Percentiles rank a stretch among this genome's conserved stretches.
These are phyloP conservation scores for Melanopsichium pennsylvanicum DNA, from an alignment of 1,284 basidiomycete genomes.

Conservation along the genomic window DNA sequence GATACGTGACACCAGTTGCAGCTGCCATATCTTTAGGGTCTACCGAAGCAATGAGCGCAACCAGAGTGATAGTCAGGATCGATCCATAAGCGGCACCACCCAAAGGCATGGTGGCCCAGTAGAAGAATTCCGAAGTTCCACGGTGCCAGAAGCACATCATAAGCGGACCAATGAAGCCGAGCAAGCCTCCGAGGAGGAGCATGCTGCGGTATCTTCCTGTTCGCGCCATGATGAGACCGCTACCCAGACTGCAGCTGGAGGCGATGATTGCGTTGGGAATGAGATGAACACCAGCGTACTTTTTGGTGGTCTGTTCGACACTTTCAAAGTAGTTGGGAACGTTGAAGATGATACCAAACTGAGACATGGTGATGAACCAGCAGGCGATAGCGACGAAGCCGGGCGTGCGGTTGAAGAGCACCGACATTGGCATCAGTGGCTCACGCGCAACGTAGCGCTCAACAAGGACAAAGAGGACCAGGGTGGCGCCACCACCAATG, in stretches of 20 bases:
- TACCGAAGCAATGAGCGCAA: slow-evolving; percentile 66
- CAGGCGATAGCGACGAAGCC: slow-evolving; percentile 66
- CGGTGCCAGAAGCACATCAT: slow-evolving; percentile 66
- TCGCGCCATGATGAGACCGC: slow-evolving; percentile 66
- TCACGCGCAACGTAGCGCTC: slow-evolving; percentile 68
- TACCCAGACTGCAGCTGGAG: slow-evolving; percentile 65
- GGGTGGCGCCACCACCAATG: slow-evolving; percentile 67
- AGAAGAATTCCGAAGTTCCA: slow-evolving; percentile 59
- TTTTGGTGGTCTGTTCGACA: slow-evolving; percentile 64
- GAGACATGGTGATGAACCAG: slow-evolving; percentile 66
- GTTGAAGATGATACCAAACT: slow-evolving; percentile 66
- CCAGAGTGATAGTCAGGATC: slow-evolving; percentile 65
- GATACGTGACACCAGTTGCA: slow-evolving; percentile 65
- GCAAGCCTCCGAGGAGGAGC: slow-evolving; percentile 61
- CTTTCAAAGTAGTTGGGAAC: slow-evolving; percentile 66
- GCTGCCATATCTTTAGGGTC: slow-evolving; percentile 66
- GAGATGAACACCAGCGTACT: slow-evolving; percentile 65
- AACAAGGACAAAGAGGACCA: slow-evolving; percentile 69
- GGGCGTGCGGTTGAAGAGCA: slow-evolving; percentile 66
- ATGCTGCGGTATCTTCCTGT: slow-evolving; percentile 65
- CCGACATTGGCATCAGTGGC: slow-evolving; percentile 66
- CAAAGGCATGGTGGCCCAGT: slow-evolving; percentile 64
- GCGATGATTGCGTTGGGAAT: slow-evolving; percentile 66
- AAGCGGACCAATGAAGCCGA: slow-evolving; percentile 64
- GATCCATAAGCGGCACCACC: slow-evolving; percentile 65